Evolutionary conservation across 192 early-diverging fungal species (phyloP), one percentile per base, ranked within the genome.

Genomic region (Backusella morwellensis): DNA sequence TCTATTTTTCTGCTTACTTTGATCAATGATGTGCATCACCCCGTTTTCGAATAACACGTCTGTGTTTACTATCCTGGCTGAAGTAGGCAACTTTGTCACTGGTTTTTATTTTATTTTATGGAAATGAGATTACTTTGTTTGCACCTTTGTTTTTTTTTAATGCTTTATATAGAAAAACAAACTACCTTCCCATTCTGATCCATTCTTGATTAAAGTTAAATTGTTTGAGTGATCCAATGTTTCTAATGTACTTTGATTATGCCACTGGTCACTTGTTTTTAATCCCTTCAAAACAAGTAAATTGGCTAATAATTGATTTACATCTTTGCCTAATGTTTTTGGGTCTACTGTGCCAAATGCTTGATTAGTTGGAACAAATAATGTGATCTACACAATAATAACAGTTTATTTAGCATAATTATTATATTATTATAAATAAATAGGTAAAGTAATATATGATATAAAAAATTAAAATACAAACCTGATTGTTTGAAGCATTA

Each of bases 11-110:
- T 29, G 21, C 56, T 63, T 63, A 63, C 56, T 63, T 29, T 63
- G 56, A 63, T 63, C 56, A 63, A 63, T 63, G 56, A 29, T 63
- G 56, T 63, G 56, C 21, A 63, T 63, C 56, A 63, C 56, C 12
- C 56, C 56, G 56, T 63, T 63, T 63, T 63, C 56, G 12, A 63
- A 63, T 26, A 63, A 29, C 12, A 63, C 56, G 26, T 63, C 56
- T 63, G 23, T 29, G 26, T 63, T 63, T 63, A 63, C 56, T 63
- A 63, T 63, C 56, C 56, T 63, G n/a, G 56, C 56, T 29, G 23
- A 26, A 14, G 11, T 63, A 29, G 11, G 3, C 4, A 29, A 63
- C 56, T 63, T 63, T 29, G 21, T 63, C 56, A 63, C 56, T 63
- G 56, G 23, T 56, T 56, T n/a, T 56, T 56, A n/a, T 54, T 23